Base-by-base conservation (phyloP, 2,329 filamentous ascomycete genomes). In the Colletotrichum limetticola region DNA sequence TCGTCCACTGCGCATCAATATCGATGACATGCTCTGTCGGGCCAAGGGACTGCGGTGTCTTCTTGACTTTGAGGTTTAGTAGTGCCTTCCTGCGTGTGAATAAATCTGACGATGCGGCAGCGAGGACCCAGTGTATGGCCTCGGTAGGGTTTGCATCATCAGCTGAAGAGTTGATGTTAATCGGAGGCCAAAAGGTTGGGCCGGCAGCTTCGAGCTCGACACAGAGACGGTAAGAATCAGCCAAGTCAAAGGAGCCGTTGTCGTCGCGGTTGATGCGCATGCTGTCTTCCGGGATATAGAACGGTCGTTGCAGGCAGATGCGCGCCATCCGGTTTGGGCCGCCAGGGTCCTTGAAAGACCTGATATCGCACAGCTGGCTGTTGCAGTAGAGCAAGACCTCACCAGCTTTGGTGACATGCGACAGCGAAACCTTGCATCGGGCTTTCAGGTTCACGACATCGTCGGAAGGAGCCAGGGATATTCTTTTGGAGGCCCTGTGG, bases 361-460 rank as follows among this genome's bases (percentile, higher is more conserved):
- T 86, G 74, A 91, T 80, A 56, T 85, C 85, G 80, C 89, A 90
- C 9, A 86, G 79, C 76, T 90, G 87, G 74, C 85, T 89, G 76
- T 89, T 85, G 74, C 87, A 88, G 76, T 89, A 84, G 70, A 91
- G 78, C 7, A 88, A n/a, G 46, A 37, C 68, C 4, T 73, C 65
- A 57, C 69, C 70, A 22, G 53, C 46, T 22, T 64, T 57, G 55
- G 58, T 52, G 22, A 60, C 78, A 63, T 80, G 80, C 63, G 78
- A 81, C 61, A 87, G 83, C 32, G 81, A 82, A 70, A 87, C 77
- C 70, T 83, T 86, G 79, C 85, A 87, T 22, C 85, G 82, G 19
- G 82, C 82, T 66, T 79, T 82, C 28, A 78, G 76, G 65, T 81
- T 83, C n/a, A 82, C 74, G 46, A 62, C 55, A 66, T 73, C 61